phyloP scores from a whole-genome alignment of 768 basidiomycete species.

The Pleurotus citrinopileatus region DNA sequence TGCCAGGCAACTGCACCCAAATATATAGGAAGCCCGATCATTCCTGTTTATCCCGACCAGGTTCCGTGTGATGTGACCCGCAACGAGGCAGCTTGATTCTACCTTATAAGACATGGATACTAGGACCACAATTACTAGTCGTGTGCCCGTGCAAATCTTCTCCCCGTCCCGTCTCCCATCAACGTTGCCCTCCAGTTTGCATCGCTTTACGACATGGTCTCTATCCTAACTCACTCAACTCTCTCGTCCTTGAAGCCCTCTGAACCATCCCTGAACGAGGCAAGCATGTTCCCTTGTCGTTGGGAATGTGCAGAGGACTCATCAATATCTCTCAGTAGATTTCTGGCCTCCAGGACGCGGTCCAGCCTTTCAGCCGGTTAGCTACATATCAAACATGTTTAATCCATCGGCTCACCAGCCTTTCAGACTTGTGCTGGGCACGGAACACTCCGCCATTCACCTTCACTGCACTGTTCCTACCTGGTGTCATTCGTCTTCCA shows the following conservation, averaged over 20 bases:
- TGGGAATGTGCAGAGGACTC: not conserved
- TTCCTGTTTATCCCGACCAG: conserved; percentile 11
- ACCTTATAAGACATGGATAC: not conserved
- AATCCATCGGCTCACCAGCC: not conserved
- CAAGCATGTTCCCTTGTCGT: conserved; percentile 17
- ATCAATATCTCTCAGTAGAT: not conserved
- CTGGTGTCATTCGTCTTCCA: conserved; percentile 55
- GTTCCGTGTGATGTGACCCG: conserved; percentile 11
- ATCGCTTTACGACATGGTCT: conserved; percentile 28
- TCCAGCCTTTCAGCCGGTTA: conserved; percentile 61
- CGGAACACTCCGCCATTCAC: conserved; percentile 45
- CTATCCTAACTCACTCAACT: conserved; percentile 19
- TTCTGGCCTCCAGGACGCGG: conserved; percentile 43
- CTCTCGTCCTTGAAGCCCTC: conserved; percentile 13
- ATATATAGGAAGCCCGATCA: conserved; percentile 7
- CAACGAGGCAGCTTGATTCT: conserved; percentile 7
- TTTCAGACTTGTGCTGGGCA: conserved; percentile 44
- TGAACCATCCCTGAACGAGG: conserved; percentile 32
- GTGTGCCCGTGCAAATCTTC: conserved; percentile 7
- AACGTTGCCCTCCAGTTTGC: conserved; percentile 14
- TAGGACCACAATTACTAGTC: not conserved
- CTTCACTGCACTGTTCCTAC: conserved; percentile 69
- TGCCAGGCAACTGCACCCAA: conserved; percentile 8
- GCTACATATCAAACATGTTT: conserved; percentile 16
- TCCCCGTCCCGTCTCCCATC: too few species aligned